These are phyloP conservation scores for Hortaea werneckii DNA, from an alignment of 2,329 filamentous ascomycete species.

Conservation along the genomic window DNA sequence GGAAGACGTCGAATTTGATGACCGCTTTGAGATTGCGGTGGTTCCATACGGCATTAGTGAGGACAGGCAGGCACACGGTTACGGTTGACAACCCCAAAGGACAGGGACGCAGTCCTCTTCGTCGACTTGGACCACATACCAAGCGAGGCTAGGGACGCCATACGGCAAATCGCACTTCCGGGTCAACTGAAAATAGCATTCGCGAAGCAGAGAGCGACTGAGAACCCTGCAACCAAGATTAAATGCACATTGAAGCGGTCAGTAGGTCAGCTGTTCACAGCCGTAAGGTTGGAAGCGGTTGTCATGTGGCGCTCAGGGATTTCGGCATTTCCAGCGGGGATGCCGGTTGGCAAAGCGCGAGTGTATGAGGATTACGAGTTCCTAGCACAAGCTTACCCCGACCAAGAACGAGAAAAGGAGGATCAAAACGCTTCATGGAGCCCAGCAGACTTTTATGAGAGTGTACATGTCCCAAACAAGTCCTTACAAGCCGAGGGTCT, in stretches of 20 bases:
- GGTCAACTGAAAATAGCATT: constrained; percentile 6
- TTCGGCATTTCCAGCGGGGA: constrained; percentile 20
- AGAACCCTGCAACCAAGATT: constrained; percentile 4
- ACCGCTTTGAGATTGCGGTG: constrained; percentile 10
- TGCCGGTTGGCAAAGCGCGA: constrained; percentile 12
- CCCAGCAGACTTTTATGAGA: constrained; percentile 57
- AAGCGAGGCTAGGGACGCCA: constrained; percentile 5
- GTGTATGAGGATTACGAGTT: constrained; percentile 20
- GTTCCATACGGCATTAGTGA: constrained; percentile 10
- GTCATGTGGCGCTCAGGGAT: constrained; percentile 21
- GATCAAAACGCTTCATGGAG: constrained; percentile 29
- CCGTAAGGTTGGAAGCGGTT: constrained; percentile 17
- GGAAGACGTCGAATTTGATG: constrained; percentile 15
- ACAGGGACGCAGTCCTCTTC: constrained; percentile 13
- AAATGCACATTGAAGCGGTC: constrained; percentile 17
- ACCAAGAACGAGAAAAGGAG: constrained; percentile 9
- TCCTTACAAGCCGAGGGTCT: constrained; percentile 12
- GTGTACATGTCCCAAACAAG: constrained; percentile 51
- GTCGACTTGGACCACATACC: constrained; percentile 13
- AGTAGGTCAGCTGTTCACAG: constrained; percentile 13
- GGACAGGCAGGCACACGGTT: constrained; percentile 9
- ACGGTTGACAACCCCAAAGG: constrained; percentile 9
- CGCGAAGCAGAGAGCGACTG: background rate
- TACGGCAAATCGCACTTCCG: constrained; percentile 10
- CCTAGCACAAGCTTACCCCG: constrained; percentile 15